Evolutionary conservation across 2,329 filamentous ascomycete species (phyloP).

Genomic region (Fusarium sp.): DNA sequence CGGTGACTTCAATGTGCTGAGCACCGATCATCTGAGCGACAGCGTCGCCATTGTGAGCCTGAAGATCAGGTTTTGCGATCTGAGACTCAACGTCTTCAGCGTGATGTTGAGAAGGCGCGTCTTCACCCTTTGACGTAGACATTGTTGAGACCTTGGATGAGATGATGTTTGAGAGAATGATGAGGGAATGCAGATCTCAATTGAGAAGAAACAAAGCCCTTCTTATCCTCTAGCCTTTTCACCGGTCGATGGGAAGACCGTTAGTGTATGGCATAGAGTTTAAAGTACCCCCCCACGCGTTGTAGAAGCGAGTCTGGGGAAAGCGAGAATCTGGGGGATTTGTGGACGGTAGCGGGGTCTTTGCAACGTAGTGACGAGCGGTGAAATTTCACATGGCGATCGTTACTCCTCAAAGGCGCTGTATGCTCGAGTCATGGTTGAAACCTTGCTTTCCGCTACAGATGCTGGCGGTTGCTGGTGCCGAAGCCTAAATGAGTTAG

Average conservation of each 20-base stretch:
- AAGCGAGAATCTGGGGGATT: conserved; percentile 7
- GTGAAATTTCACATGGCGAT: neutral
- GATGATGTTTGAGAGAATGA: neutral
- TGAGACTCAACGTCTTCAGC: conserved; percentile 22
- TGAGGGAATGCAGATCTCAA: neutral
- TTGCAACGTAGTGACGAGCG: neutral
- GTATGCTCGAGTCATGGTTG: neutral
- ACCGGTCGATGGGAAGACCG: neutral
- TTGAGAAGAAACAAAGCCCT: neutral
- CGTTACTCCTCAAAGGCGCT: neutral
- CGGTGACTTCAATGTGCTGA: conserved; percentile 31
- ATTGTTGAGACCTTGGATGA: neutral
- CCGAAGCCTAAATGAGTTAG: neutral
- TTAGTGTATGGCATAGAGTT: neutral
- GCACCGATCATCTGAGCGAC: conserved; percentile 30
- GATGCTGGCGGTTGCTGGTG: neutral
- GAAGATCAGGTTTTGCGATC: neutral
- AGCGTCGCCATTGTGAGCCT: conserved; percentile 1
- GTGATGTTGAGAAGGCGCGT: conserved; percentile 6
- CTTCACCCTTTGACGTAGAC: conserved; percentile 15
- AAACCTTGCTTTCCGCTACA: neutral
- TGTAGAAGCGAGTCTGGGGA: conserved; percentile 5
- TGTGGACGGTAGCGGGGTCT: neutral
- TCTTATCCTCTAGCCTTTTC: neutral
- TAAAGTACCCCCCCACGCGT: conserved; percentile 1